These are phyloP conservation scores for Cladosporium sp. DNA, from an alignment of 2,329 filamentous ascomycete species.

Conservation along the genomic window DNA sequence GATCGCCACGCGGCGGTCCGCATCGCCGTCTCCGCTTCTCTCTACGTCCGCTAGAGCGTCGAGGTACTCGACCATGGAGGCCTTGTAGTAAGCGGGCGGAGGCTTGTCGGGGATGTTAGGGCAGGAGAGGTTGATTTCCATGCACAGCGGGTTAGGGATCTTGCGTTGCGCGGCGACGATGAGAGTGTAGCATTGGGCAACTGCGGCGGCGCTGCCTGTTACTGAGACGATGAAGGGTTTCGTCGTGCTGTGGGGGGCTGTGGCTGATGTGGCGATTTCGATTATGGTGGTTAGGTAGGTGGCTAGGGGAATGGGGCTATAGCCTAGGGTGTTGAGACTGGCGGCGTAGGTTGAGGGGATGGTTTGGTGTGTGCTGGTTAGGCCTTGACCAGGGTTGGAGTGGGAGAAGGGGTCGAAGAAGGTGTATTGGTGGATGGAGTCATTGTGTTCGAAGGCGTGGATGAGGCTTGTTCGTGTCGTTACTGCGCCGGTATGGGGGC, in stretches of 20 bases:
- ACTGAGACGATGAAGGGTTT: slow-evolving; percentile 72
- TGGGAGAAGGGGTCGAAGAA: slow-evolving; percentile 59
- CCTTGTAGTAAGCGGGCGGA: slow-evolving; percentile 67
- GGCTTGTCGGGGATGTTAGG: slow-evolving; percentile 70
- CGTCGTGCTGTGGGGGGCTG: slow-evolving; percentile 22
- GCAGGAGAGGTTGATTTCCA: slow-evolving; percentile 78
- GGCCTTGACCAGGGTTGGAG: slow-evolving; percentile 6
- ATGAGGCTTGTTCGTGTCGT: slow-evolving; percentile 71
- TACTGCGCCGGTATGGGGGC: slow-evolving; percentile 67
- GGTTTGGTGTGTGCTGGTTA: slow-evolving; percentile 4
- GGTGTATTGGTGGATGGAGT: slow-evolving; percentile 61
- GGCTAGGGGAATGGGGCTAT: slow-evolving; percentile 63
- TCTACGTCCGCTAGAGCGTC: slow-evolving; percentile 38
- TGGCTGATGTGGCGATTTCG: slow-evolving; percentile 25
- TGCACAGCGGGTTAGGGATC: slow-evolving; percentile 55
- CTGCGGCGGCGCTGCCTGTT: slow-evolving; percentile 62
- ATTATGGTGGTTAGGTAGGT: slow-evolving; percentile 60
- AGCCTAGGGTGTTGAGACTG: slow-evolving; percentile 69
- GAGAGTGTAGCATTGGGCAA: slow-evolving; percentile 56
- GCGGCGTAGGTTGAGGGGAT: slow-evolving; percentile 21
- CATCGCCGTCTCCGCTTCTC: slow-evolving; percentile 5
- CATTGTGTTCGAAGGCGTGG: slow-evolving; percentile 63
- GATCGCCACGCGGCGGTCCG: slow-evolving; percentile 42
- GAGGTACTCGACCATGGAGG: slow-evolving; percentile 58
- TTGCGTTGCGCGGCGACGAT: slow-evolving; percentile 43